Base-by-base conservation (phyloP, 345 rosid genomes). In the Dipteronia dyeriana region DNA sequence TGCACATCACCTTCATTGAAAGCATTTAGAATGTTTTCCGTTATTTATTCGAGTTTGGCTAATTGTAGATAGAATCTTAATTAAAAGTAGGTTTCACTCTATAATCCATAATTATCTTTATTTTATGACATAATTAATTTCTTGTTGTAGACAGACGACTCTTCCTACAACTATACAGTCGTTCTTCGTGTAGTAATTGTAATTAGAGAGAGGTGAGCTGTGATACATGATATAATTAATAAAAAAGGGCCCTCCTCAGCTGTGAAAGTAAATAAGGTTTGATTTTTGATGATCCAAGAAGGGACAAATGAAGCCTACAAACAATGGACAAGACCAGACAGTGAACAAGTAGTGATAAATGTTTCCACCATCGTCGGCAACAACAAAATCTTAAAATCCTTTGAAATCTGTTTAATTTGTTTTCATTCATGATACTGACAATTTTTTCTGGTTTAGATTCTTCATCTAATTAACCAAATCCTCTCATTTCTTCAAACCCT, bases 321-420 rank as follows among this genome's bases (percentile, higher is more conserved):
- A 41, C 57, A 70, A 68, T 45, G 74, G 80, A 74, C 62, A 61
- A 69, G 72, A 59, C 63, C 63, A 59, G 57, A 16, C 57, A 53
- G 20, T 9, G 13, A 45, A 47, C 43, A 13, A 39, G 63, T 53
- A 17, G 9, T 34, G 73, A 26, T 59, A 17, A 68, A 38, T 73
- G 72, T 74, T 79, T 78, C 66, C 75, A 34, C 61, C 71, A 45
- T 29, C 70, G 83, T 68, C 76, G 78, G 79, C 79, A 82, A 79
- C 82, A 81, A 85, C 78, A 83, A 85, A 85, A 83, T 78, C 88
- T 67, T 62, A 76, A 81, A 78, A 81, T 78, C 83, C 83, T 80
- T 59, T 83, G 81, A 83, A 81, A 83, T 76, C n/a, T 64, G 20
- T 29, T 62, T 59, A 59, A 8, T 59, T 80, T 80, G 76, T 70